Conservation (phyloP, 352 stramenopile genomes). For the Globisporangium perplexum region DNA sequence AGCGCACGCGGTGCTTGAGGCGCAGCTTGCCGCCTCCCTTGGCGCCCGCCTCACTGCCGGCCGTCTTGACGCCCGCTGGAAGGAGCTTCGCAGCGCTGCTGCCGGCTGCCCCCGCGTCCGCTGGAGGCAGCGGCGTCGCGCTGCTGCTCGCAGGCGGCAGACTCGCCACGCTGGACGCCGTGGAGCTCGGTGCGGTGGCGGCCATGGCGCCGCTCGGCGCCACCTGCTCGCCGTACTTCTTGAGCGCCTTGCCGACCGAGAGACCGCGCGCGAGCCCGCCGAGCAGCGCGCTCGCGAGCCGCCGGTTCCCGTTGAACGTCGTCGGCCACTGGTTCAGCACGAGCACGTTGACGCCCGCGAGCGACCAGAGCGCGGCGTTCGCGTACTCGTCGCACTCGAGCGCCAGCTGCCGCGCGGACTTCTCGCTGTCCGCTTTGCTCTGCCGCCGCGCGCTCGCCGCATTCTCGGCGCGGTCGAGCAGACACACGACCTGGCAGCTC, state of each 20-base stretch:
- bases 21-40: conserved; percentile 16
- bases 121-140: conserved; percentile 1
- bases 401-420: conserved; percentile 42
- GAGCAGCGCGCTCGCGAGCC: conserved; percentile 45
- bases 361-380: conserved; percentile 63
- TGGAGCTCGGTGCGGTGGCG: conserved; percentile 5
- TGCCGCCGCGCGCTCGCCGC: conserved; percentile 59
- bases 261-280: conserved; percentile 40
- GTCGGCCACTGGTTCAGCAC: conserved; percentile 79
- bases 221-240: conserved; percentile 38
- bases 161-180: conserved; percentile 1
- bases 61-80: background rate
- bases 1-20: conserved; percentile 71
- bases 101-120: background rate
- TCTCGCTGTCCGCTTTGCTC: conserved; percentile 85
- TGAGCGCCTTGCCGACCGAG: conserved; percentile 57
- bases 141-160: conserved; percentile 8
- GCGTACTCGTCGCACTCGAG: conserved; percentile 63
- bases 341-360: conserved; percentile 71
- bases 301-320: conserved; percentile 71
- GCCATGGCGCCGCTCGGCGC: conserved; percentile 3
- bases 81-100: conserved; percentile 6
- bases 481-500: conserved; percentile 64
- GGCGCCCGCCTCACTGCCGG: background rate
- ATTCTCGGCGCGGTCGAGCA: conserved; percentile 83